Conservation (phyloP, 140 eudicot species). For the Flaveria floridana region DNA sequence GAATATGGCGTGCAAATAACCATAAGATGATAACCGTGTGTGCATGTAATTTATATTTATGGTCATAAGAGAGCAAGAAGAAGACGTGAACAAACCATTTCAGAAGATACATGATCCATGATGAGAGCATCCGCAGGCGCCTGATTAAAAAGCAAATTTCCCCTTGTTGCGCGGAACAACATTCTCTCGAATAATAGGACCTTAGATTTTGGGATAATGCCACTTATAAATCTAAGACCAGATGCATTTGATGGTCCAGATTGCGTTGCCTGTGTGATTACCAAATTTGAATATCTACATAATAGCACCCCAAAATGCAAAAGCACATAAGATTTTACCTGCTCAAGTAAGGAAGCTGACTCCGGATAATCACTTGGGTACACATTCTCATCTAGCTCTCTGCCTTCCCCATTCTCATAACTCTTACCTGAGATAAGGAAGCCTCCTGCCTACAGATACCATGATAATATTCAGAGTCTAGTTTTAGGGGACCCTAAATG, state of each 20-base stretch:
- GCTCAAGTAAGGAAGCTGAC: constrained; percentile 77
- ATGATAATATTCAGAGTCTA: constrained; percentile 21
- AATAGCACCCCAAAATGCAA: constrained; percentile 14
- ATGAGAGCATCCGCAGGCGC: constrained; percentile 78
- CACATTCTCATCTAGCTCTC: constrained; percentile 71
- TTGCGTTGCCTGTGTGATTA: constrained; percentile 65
- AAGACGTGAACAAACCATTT: constrained; percentile 58
- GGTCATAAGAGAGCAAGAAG: constrained; percentile 2
- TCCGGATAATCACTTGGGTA: constrained; percentile 67
- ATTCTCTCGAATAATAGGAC: constrained; percentile 79
- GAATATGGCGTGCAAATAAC: constrained; percentile 12
- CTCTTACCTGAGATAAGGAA: constrained; percentile 72
- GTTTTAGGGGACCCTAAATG: not conserved
- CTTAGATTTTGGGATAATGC: constrained; percentile 75
- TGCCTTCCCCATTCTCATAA: constrained; percentile 60
- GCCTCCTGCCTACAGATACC: constrained; percentile 69
- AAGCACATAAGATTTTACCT: constrained; percentile 41
- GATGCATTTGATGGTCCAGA: constrained; percentile 64
- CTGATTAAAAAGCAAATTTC: constrained; percentile 93
- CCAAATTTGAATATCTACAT: constrained; percentile 22
- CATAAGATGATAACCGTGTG: constrained; percentile 10
- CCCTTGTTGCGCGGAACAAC: constrained; percentile 97
- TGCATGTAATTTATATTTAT: not conserved
- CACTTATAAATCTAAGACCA: constrained; percentile 93
- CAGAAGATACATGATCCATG: constrained; percentile 78